Conservation (phyloP, 805 yeast genomes). For the Ogataea minuta region DNA sequence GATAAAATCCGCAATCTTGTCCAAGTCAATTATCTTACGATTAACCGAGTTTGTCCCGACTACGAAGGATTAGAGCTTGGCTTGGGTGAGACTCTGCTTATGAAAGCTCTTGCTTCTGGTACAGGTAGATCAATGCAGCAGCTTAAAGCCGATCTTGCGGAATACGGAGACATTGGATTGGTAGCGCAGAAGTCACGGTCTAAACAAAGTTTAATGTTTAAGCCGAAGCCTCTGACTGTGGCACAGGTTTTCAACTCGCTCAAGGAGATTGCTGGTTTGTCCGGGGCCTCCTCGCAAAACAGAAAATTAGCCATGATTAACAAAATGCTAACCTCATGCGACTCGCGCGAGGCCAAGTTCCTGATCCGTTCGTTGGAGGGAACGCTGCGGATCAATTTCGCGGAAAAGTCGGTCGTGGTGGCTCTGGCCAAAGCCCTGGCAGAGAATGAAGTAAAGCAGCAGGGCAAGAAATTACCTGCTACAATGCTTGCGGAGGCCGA, state of each 20-base stretch:
- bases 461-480: slow-evolving; percentile 28
- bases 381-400: slow-evolving; percentile 86
- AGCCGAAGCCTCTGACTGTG: slow-evolving; percentile 77
- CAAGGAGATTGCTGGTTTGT: slow-evolving; percentile 69
- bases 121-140: slow-evolving; percentile 78
- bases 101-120: slow-evolving; percentile 86
- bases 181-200: slow-evolving; percentile 83
- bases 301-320: slow-evolving; percentile 78
- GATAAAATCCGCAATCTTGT: slow-evolving; percentile 44
- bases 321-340: slow-evolving; percentile 80
- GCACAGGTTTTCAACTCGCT: slow-evolving; percentile 70
- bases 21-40: slow-evolving; percentile 76
- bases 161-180: slow-evolving; percentile 85
- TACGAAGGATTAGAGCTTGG: slow-evolving; percentile 94
- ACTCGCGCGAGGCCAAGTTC: slow-evolving; percentile 85
- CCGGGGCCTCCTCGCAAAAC: slow-evolving; percentile 81
- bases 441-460: slow-evolving; percentile 47
- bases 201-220: slow-evolving; percentile 90
- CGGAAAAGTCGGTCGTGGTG: slow-evolving; percentile 86
- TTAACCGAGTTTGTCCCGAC: slow-evolving; percentile 91
- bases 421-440: slow-evolving; percentile 83
- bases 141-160: slow-evolving; percentile 70
- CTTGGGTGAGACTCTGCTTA: slow-evolving; percentile 82
- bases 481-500: slow-evolving; percentile 66
- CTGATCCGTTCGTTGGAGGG: slow-evolving; percentile 90